These are phyloP conservation scores for Eutrema heterophyllum DNA, from an alignment of 345 rosid species.

Conservation along the genomic window DNA sequence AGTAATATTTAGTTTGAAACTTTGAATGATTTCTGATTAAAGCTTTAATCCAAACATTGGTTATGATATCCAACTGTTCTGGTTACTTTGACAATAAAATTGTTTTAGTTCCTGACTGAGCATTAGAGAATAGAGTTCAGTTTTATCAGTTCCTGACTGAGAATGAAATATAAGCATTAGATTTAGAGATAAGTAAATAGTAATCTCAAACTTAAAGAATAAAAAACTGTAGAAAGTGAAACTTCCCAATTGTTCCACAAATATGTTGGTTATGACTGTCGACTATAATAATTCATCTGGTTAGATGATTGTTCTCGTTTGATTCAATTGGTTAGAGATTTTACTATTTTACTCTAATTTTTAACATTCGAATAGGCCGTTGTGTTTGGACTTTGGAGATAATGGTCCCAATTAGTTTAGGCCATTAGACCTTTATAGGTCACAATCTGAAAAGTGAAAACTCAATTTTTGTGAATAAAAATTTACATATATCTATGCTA, in stretches of 20 bases:
- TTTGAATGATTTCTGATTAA: slow-evolving; percentile 8
- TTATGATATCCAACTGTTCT: not conserved
- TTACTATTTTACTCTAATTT: not conserved
- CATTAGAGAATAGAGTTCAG: too few relatives aligned
- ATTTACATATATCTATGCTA: not conserved
- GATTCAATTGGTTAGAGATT: not conserved
- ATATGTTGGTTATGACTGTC: not conserved
- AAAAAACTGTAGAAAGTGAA: not conserved
- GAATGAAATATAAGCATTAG: not conserved
- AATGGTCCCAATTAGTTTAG: not conserved
- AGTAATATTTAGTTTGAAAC: not conserved
- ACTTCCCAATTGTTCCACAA: not conserved
- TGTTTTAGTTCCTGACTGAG: not conserved
- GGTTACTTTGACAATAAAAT: not conserved
- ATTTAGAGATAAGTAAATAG: not conserved
- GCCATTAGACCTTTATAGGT: not conserved
- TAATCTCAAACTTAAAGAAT: not conserved
- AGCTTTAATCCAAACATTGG: not conserved
- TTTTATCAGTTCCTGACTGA: not conserved
- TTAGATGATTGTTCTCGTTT: not conserved
- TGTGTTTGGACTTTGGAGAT: not conserved
- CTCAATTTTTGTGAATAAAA: not conserved
- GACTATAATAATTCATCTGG: not conserved
- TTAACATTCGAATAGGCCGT: not conserved
- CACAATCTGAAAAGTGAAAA: slow-evolving; percentile 13